Conservation (phyloP, 1,284 basidiomycete genomes). For the Ceratobasidium sp. region DNA sequence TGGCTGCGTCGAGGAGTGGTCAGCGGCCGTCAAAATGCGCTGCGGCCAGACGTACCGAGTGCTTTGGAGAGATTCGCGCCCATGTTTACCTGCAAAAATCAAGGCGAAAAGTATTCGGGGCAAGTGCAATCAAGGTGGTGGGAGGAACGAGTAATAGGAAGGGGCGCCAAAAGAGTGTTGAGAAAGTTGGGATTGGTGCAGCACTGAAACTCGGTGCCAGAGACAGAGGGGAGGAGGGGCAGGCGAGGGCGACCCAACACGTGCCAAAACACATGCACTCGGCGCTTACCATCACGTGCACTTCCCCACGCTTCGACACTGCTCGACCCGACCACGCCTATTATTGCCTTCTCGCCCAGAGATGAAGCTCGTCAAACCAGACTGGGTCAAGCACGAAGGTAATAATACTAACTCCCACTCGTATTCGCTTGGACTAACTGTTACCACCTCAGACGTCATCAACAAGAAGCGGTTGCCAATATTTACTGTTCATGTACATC, state of each 20-base stretch:
- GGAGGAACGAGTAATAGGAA: neutral
- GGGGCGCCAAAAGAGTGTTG: conserved; percentile 27
- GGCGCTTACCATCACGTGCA: conserved; percentile 14
- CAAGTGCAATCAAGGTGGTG: neutral
- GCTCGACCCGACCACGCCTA: neutral
- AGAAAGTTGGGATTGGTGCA: conserved; percentile 16
- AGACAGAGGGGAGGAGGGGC: neutral
- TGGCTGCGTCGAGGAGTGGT: conserved; percentile 47
- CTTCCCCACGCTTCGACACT: neutral
- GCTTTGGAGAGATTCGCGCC: conserved; percentile 54
- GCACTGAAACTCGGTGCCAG: conserved; percentile 42
- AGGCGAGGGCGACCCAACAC: conserved; percentile 23
- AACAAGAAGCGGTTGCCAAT: conserved; percentile 80
- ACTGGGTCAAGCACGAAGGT: conserved; percentile 75
- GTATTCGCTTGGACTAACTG: neutral
- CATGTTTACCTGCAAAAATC: conserved; percentile 46
- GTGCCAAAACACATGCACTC: conserved; percentile 24
- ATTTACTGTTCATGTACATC: conserved; percentile 92
- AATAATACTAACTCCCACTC: conserved; percentile 45
- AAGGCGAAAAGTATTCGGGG: neutral
- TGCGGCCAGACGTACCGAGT: neutral
- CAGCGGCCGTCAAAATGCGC: neutral
- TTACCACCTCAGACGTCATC: conserved; percentile 4
- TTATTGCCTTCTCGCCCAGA: neutral
- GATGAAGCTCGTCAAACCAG: conserved; percentile 79